Evolutionary conservation across 495 filamentous ascomycete species (phyloP), one percentile per base, ranked within the genome.

Genomic region (Choiromyces venosus): DNA sequence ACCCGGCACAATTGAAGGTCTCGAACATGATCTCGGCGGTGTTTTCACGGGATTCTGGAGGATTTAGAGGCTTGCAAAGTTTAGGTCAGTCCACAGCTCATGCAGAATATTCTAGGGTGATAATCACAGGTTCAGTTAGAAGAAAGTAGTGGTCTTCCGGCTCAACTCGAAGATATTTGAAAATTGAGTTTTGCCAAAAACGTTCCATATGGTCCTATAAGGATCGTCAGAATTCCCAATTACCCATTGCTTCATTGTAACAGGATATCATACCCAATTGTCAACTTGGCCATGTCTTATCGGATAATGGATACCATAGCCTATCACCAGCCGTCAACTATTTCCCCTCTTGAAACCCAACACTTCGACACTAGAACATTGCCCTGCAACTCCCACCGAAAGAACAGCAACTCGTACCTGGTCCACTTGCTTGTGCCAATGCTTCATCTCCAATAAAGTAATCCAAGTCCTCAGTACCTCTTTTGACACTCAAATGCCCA

Each of bases 21-120:
- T 99, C 95, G 85, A 99, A 99, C 91, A 99, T 97, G 84, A 99
- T 98, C 83, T 99, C 95, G 83, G 95, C 95, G 33, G 95, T 98
- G 83, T 97, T 97, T 83, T 99, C 95, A 76, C 95, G 93, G 83
- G 97, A 97, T 85, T 99, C 95, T 29, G 95, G 95, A 37, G 95
- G 95, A 84, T 99, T 98, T 73, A 98, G 87, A 72, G 95, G 96
- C 92, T 97, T 78, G 44, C 52, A 36, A 73, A 44, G 40, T 14
- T 10, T 5, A 25, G 18, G 36, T 46, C 68, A 46, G 37, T 29
- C 14, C 21, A 70, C 68, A 46, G 42, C n/a, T 66, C 21, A 70
- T 25, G 10, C 33, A 21, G 21, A 38, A 38, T 68, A 46, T 35
- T 65, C 64, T 66, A 25, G 42, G 66, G 46, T 68, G 37, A 42